Evolutionary conservation across 345 rosid genomes (phyloP).

Genomic region (Anacardium occidentale): DNA sequence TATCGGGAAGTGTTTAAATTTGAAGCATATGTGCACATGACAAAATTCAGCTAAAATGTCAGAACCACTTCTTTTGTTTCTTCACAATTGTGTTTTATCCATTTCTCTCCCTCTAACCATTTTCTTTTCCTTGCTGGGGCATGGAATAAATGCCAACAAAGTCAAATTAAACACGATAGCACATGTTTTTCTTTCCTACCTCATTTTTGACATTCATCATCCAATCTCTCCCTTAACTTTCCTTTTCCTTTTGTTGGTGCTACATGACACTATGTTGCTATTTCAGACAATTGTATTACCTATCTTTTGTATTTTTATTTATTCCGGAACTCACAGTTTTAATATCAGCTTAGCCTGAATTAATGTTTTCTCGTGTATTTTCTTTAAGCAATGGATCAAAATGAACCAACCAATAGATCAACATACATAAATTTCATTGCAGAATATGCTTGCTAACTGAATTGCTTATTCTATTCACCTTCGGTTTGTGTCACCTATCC

Average conservation of each 20-base stretch:
- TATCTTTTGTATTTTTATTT: not conserved
- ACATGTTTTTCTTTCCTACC: too few relatives aligned
- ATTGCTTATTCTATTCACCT: conserved; percentile 42
- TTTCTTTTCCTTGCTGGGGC: too few relatives aligned
- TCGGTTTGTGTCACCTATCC: conserved; percentile 74
- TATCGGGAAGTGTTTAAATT: not conserved
- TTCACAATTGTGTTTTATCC: too few relatives aligned
- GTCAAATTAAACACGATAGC: too few relatives aligned
- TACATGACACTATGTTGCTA: not conserved
- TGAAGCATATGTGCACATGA: too few relatives aligned
- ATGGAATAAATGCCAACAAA: too few relatives aligned
- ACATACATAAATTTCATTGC: not conserved
- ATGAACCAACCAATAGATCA: not conserved
- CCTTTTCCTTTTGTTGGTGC: not conserved
- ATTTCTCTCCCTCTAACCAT: too few relatives aligned
- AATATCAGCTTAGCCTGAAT: not conserved
- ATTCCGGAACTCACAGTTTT: not conserved
- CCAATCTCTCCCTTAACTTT: not conserved
- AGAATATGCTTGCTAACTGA: conserved; percentile 13
- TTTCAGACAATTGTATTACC: not conserved
- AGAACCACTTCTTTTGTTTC: too few relatives aligned
- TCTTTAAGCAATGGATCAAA: not conserved
- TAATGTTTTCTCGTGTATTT: not conserved
- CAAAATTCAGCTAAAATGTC: too few relatives aligned
- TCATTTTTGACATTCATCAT: too few relatives aligned